Base-by-base conservation (phyloP, 2,329 filamentous ascomycete species). In the Arthrobotrys iridis region DNA sequence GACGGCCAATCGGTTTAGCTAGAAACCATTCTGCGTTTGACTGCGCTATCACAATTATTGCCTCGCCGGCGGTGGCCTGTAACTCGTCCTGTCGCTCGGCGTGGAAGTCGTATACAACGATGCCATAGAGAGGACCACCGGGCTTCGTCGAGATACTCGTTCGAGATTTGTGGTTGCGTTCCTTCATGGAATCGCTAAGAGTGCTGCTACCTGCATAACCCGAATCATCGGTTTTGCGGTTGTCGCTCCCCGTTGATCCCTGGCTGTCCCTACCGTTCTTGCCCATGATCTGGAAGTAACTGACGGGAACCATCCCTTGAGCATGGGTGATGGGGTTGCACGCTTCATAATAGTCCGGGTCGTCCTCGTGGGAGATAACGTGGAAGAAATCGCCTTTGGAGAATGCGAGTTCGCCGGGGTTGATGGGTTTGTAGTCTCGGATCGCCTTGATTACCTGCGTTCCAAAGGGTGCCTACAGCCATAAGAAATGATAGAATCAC, bases 11-110 rank as follows among this genome's bases (percentile, higher is more conserved):
- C n/a, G 95, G 95, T 83, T 99, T 99, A 58, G 95, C 95, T 76
- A 99, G 94, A 81, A 98, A 98, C 95, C 95, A 99, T 83, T 99
- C 95, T 3, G 94, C 93, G 80, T 98, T 98, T 4, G 94, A 98
- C 82, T 98, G 95, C 46, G 95, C 95, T 81, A 98, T 98, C 64
- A 99, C 93, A 78, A 99, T 97, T 80, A 99, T 97, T 62, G 93
- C 92, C 83, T 99, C 95, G 70, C 93, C 94, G 50, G 93, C 91
- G 82, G 96, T 96, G 55, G 95, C 95, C 79, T 97, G 93, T 71
- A 99, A 84, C 83, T 99, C 95, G 82, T 99, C 95, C n/a, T 93
- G 91, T 68, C 94, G 86, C 83, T 98, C 94, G 0, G 95, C 95
- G 79, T 92, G 89, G 83, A 99, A 99, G 83, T 98, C 93, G 82